These are phyloP conservation scores for Anethum foeniculum DNA, from an alignment of 140 eudicot species.

Conservation along the genomic window DNA sequence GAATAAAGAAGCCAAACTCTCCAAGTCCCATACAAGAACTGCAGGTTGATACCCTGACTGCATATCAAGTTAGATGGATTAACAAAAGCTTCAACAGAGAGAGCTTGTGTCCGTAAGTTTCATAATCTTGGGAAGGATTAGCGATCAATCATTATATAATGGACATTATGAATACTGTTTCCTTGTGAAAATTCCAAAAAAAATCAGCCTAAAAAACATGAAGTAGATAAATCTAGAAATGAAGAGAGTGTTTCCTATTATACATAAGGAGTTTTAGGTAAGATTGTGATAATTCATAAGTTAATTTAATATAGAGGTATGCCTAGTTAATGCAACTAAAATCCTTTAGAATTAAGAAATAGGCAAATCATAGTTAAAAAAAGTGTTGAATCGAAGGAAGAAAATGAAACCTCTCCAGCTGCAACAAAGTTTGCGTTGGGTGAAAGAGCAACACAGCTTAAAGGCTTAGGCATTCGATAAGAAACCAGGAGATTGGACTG, in stretches of 20 bases:
- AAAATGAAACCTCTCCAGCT: constrained; percentile 56
- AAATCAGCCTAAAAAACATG: no score
- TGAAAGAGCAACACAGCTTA: constrained; percentile 52
- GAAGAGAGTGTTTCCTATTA: not conserved
- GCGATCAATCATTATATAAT: not conserved
- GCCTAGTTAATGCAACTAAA: not conserved
- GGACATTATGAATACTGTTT: not conserved
- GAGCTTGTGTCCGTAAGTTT: not conserved
- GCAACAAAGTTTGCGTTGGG: constrained; percentile 50
- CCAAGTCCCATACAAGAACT: constrained; percentile 53
- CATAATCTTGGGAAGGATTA: not conserved
- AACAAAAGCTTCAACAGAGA: not conserved
- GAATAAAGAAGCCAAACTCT: constrained; percentile 29
- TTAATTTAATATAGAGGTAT: not conserved
- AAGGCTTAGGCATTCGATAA: constrained; percentile 47
- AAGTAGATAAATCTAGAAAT: no score
- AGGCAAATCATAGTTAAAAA: no score
- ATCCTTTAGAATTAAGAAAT: no score
- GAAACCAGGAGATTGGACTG: constrained; percentile 46
- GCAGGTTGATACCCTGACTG: constrained; percentile 66
- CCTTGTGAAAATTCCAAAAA: no score
- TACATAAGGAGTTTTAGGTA: not conserved
- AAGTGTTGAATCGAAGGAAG: no score
- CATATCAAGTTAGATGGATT: constrained; percentile 15
- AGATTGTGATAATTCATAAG: not conserved